Evolutionary conservation across 345 rosid species (phyloP).

Genomic region (Xanthoceras sorbifolium): DNA sequence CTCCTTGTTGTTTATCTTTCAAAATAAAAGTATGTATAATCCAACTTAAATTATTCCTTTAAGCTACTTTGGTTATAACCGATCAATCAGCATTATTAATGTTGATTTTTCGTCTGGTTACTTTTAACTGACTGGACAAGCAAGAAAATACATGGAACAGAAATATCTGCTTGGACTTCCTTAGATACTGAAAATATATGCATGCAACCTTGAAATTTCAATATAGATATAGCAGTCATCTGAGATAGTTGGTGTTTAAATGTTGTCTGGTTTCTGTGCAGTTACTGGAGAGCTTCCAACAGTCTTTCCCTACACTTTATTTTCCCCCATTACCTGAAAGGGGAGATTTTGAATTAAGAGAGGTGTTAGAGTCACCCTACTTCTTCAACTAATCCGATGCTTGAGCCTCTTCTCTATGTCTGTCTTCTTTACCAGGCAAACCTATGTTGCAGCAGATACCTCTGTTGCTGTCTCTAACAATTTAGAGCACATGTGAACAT

Average conservation of each 20-base stretch:
- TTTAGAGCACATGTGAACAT: not conserved
- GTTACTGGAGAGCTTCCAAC: slow-evolving; percentile 86
- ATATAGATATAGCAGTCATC: not conserved
- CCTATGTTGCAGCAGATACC: not conserved
- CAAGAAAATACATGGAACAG: not conserved
- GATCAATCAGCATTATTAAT: not conserved
- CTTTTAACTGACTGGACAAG: not conserved
- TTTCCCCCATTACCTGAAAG: slow-evolving; percentile 89
- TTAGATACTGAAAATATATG: not conserved
- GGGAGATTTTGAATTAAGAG: slow-evolving; percentile 80
- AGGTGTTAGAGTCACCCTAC: slow-evolving; percentile 82
- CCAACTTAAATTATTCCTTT: not conserved
- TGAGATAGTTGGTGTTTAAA: not conserved
- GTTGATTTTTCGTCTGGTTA: not conserved
- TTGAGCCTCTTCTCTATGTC: not conserved
- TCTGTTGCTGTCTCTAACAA: not conserved
- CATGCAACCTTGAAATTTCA: slow-evolving; percentile 4
- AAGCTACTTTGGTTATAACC: not conserved
- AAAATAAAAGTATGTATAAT: not conserved
- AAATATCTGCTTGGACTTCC: not conserved
- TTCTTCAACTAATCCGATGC: slow-evolving; percentile 72
- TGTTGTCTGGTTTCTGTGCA: slow-evolving; percentile 29
- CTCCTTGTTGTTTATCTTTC: not conserved
- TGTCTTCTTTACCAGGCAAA: not conserved
- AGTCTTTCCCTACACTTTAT: slow-evolving; percentile 64